A percentile compares a stretch with the other conserved stretches of the same genome.
phyloP scores from a whole-genome alignment of 2,329 filamentous ascomycete genomes.

The Hypoxylon sp. region DNA sequence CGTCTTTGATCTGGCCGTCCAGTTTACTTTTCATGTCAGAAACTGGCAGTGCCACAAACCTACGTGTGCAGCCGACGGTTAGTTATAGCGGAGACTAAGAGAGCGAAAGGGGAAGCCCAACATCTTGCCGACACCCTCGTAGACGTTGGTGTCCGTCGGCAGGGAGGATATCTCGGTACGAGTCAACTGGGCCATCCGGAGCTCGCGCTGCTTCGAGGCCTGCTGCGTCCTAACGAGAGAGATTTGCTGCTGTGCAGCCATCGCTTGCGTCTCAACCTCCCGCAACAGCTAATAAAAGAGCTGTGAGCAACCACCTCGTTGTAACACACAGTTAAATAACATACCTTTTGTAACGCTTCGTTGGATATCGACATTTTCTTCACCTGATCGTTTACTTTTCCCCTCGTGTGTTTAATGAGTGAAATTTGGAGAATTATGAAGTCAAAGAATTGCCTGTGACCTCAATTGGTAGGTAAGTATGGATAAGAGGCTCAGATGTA shows the following conservation, averaged over 20 bases:
- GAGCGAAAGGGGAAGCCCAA: slow-evolving; percentile 58
- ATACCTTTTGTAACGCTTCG: slow-evolving; percentile 91
- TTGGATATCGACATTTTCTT: slow-evolving; percentile 87
- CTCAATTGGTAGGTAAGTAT: not conserved
- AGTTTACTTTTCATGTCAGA: slow-evolving; percentile 80
- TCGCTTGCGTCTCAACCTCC: slow-evolving; percentile 92
- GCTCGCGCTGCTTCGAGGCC: slow-evolving; percentile 85
- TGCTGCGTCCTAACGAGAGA: slow-evolving; percentile 86
- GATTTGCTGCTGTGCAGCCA: slow-evolving; percentile 92
- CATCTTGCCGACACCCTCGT: slow-evolving; percentile 98
- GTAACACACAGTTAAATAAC: slow-evolving; percentile 9
- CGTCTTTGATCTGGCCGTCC: slow-evolving; percentile 76
- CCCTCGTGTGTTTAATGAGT: slow-evolving; percentile 13
- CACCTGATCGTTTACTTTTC: not conserved
- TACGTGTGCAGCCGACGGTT: slow-evolving; percentile 54
- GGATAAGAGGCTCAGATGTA: slow-evolving; percentile 1
- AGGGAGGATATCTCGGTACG: slow-evolving; percentile 83
- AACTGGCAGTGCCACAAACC: slow-evolving; percentile 87
- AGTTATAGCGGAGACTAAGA: slow-evolving; percentile 21
- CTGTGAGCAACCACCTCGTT: slow-evolving; percentile 17
- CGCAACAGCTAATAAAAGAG: slow-evolving; percentile 75
- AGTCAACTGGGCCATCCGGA: slow-evolving; percentile 88
- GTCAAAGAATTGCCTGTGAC: not conserved
- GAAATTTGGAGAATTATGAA: not conserved
- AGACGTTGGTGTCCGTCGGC: slow-evolving; percentile 81